These are phyloP conservation scores for Lasiodiplodia citricola DNA, from an alignment of 2,329 filamentous ascomycete species.

Conservation along the genomic window DNA sequence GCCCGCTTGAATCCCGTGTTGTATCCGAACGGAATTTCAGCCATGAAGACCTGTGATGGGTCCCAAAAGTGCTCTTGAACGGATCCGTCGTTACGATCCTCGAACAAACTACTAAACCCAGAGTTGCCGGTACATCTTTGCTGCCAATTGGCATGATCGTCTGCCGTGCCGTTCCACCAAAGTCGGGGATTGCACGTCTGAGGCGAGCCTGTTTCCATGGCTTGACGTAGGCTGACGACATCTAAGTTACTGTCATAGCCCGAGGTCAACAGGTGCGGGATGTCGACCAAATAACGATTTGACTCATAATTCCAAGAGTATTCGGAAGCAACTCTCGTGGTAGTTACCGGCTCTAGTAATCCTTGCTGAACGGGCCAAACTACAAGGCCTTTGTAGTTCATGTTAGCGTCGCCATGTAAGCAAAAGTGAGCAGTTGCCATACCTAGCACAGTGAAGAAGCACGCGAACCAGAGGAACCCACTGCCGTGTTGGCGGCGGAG, in stretches of 20 bases:
- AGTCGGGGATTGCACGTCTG: neutral
- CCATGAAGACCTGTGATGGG: neutral
- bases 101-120: too few species aligned
- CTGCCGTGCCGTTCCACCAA: neutral
- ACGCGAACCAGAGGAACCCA: neutral
- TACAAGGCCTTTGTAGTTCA: neutral
- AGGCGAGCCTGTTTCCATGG: neutral
- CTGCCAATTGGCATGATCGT: neutral
- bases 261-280: neutral
- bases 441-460: neutral
- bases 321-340: neutral
- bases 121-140: too few species aligned
- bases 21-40: neutral
- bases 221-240: neutral
- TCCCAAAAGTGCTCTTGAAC: neutral
- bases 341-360: neutral
- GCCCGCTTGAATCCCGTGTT: neutral
- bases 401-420: neutral
- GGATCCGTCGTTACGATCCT: too few species aligned
- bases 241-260: neutral
- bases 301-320: too few species aligned
- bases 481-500: neutral
- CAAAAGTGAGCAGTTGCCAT: neutral
- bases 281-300: neutral
- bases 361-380: slow-evolving; percentile 7